phyloP scores from a whole-genome alignment of 2,329 filamentous ascomycete species.

The Xylaria sp. region DNA sequence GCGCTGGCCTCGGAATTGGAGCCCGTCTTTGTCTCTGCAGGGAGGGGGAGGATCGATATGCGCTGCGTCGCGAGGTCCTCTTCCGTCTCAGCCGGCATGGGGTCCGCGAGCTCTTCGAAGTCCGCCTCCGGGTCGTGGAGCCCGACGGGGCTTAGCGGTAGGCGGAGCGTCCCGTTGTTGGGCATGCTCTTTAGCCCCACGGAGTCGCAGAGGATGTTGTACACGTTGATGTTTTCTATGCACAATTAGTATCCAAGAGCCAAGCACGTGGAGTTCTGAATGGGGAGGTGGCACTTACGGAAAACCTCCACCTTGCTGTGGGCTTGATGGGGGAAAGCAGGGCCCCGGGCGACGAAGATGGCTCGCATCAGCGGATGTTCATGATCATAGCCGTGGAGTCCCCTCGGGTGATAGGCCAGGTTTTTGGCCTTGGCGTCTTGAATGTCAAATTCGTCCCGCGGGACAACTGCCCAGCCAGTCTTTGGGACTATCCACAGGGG shows the following conservation, averaged over 20 bases:
- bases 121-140: constrained; percentile 53
- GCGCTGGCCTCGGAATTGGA: constrained; percentile 12
- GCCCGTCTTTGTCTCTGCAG: constrained; percentile 18
- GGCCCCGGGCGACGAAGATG: constrained; percentile 89
- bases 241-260: constrained; percentile 32
- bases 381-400: constrained; percentile 93
- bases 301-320: constrained; percentile 81
- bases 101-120: constrained; percentile 32
- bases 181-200: constrained; percentile 71
- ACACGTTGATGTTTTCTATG: constrained; percentile 89
- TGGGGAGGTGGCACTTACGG: constrained; percentile 60
- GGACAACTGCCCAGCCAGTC: constrained; percentile 89
- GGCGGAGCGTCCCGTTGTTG: constrained; percentile 85
- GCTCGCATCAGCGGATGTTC: constrained; percentile 94
- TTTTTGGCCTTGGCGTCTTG: constrained; percentile 65
- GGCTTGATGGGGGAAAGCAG: constrained; percentile 83
- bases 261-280: neutral
- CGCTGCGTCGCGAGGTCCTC: constrained; percentile 10
- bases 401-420: constrained; percentile 74
- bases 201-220: constrained; percentile 92
- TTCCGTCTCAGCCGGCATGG: constrained; percentile 23
- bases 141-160: constrained; percentile 68
- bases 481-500: constrained; percentile 94
- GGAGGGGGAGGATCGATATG: constrained; percentile 27
- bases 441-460: constrained; percentile 77